phyloP scores from a whole-genome alignment of 2,329 filamentous ascomycete genomes.

The Leptographium flavum region DNA sequence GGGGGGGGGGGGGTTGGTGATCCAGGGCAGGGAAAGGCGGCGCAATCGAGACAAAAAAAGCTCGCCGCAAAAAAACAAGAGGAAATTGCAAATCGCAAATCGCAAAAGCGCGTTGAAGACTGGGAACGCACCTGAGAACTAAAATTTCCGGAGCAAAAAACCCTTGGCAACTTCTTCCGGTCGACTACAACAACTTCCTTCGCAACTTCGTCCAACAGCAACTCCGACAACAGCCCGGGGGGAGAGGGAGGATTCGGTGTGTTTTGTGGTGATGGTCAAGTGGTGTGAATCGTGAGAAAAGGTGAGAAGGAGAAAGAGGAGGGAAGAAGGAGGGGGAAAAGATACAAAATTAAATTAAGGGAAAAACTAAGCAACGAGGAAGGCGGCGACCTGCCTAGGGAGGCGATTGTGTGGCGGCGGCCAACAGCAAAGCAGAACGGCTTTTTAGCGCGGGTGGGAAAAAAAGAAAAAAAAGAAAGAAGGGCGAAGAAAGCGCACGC shows the following conservation, averaged over 20 bases:
- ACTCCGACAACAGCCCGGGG: constrained; percentile 13
- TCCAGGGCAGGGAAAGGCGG: too few species aligned
- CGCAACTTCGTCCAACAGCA: constrained; percentile 13
- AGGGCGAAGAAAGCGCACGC: not conserved
- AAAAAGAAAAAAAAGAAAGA: not conserved
- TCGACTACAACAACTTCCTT: constrained; percentile 12
- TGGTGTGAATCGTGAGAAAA: constrained; percentile 9
- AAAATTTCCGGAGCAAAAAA: not conserved
- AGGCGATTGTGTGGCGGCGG: constrained; percentile 7
- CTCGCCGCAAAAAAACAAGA: too few species aligned
- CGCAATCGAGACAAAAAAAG: not conserved
- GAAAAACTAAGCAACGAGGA: constrained; percentile 6
- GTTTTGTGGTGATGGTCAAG: constrained; percentile 7
- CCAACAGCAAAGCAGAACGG: constrained; percentile 3
- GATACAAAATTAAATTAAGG: constrained; percentile 4
- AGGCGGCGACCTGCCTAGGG: constrained; percentile 7
- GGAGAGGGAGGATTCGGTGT: too few species aligned
- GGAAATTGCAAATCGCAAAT: not conserved
- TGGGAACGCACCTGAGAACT: not conserved
- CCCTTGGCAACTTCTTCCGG: constrained; percentile 4
- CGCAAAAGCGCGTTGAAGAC: too few species aligned
- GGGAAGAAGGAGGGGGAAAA: constrained; percentile 11
- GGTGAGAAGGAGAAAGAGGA: constrained; percentile 8
- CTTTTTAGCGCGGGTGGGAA: constrained; percentile 3
- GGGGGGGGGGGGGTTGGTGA: not conserved